phyloP scores from a whole-genome alignment of 495 filamentous ascomycete genomes.

The Penicillium fimorum region DNA sequence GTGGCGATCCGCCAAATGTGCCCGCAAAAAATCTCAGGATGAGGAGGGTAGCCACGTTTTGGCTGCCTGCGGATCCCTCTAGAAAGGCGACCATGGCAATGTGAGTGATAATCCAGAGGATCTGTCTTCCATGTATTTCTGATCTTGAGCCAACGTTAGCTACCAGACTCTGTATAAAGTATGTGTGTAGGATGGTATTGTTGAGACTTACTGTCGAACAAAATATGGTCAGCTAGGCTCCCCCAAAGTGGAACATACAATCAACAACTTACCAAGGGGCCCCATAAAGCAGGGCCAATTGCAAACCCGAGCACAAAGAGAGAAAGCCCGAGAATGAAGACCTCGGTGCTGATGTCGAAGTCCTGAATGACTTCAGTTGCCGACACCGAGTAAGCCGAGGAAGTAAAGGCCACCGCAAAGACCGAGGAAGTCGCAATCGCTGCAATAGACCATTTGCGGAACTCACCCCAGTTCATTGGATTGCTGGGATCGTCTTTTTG shows the following conservation, averaged over 20 bases:
- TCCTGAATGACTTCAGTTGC: not conserved
- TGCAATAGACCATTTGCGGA: conserved; percentile 49
- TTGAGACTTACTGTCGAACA: conserved; percentile 14
- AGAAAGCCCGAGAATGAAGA: conserved; percentile 9
- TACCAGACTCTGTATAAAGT: not conserved
- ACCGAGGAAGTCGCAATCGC: conserved; percentile 60
- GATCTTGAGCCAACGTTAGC: not conserved
- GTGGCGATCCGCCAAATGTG: conserved; percentile 55
- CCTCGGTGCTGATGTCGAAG: conserved; percentile 8
- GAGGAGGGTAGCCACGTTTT: conserved; percentile 38
- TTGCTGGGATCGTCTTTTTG: conserved; percentile 59
- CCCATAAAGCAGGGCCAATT: conserved; percentile 36
- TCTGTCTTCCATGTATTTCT: not conserved
- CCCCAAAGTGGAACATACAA: not conserved
- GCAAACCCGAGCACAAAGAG: conserved; percentile 25
- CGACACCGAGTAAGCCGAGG: conserved; percentile 53
- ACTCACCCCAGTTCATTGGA: conserved; percentile 53
- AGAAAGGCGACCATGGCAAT: not conserved
- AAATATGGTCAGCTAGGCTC: conserved; percentile 23
- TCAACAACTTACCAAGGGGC: conserved; percentile 54
- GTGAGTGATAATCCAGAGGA: not conserved
- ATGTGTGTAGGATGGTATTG: not conserved
- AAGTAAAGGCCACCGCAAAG: conserved; percentile 56
- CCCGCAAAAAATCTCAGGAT: conserved; percentile 64
- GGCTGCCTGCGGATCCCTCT: not conserved